phyloP scores from a whole-genome alignment of 31 red algal species.

The Endocladia muricata region DNA sequence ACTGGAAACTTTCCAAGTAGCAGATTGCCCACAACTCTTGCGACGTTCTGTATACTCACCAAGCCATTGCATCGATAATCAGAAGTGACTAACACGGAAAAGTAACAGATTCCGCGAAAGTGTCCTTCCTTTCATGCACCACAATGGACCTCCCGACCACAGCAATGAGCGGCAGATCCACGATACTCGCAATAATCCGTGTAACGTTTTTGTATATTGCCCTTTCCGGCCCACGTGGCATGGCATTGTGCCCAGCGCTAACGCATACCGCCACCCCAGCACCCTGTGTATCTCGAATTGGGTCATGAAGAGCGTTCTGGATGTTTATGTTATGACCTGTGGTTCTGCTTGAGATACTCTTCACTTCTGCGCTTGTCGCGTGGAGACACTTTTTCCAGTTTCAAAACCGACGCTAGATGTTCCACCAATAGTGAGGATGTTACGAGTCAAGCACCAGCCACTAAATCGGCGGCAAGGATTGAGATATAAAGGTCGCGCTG shows the following conservation, averaged over 20 bases:
- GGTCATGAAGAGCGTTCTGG: no score
- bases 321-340: background rate
- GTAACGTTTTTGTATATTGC: no score
- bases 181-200: no score
- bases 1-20: background rate
- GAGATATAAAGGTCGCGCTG: no score
- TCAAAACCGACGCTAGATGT: conserved; percentile 6
- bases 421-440: conserved; percentile 3
- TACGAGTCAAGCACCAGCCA: no score
- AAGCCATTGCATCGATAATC: conserved; percentile 31
- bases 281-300: background rate
- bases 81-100: conserved; percentile 11
- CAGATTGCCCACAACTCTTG: conserved; percentile 12
- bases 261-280: conserved; percentile 2
- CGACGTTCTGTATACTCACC: conserved; percentile 2
- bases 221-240: no score
- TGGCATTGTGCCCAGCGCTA: background rate
- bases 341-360: conserved; percentile 1
- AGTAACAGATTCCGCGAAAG: no score
- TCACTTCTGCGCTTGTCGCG: background rate
- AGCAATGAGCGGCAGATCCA: no score
- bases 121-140: no score
- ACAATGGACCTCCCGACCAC: no score
- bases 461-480: no score
- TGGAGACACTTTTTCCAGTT: background rate